Evolutionary conservation across 352 stramenopile genomes (phyloP).

Genomic region (Globisporangium carolinianum): DNA sequence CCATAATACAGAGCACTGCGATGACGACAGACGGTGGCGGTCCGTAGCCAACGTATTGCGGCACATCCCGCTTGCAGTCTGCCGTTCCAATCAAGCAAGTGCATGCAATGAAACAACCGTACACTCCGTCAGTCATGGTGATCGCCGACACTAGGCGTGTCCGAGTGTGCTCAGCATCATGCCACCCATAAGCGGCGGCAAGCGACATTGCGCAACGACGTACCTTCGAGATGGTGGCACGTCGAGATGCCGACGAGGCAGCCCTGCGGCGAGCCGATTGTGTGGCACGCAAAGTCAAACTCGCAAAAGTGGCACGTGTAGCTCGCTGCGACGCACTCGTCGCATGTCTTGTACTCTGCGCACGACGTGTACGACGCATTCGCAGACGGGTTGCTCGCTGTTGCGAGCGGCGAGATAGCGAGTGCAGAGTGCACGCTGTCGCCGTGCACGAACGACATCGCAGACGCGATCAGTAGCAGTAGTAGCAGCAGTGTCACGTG

Average conservation of each 20-base stretch:
- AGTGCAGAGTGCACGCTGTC: neutral
- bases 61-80: constrained; percentile 72
- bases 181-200: neutral
- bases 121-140: neutral
- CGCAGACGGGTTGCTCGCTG: neutral
- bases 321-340: constrained; percentile 68
- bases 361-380: constrained; percentile 23
- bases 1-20: constrained; percentile 72
- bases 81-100: neutral
- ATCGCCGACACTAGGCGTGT: neutral
- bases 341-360: constrained; percentile 55
- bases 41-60: constrained; percentile 76
- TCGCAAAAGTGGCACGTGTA: constrained; percentile 79
- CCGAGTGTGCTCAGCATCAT: neutral
- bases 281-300: constrained; percentile 79
- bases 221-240: constrained; percentile 80
- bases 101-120: neutral
- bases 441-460: neutral
- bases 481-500: no score
- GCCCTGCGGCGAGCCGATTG: constrained; percentile 57
- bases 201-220: neutral
- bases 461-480: no score
- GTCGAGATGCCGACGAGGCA: constrained; percentile 63
- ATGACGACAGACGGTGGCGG: constrained; percentile 78
- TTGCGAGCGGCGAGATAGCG: no score